A percentile compares a stretch with the other conserved stretches of the same genome.
Evolutionary conservation across 2,329 filamentous ascomycete species (phyloP).

Genomic region (Penicillium sp.): DNA sequence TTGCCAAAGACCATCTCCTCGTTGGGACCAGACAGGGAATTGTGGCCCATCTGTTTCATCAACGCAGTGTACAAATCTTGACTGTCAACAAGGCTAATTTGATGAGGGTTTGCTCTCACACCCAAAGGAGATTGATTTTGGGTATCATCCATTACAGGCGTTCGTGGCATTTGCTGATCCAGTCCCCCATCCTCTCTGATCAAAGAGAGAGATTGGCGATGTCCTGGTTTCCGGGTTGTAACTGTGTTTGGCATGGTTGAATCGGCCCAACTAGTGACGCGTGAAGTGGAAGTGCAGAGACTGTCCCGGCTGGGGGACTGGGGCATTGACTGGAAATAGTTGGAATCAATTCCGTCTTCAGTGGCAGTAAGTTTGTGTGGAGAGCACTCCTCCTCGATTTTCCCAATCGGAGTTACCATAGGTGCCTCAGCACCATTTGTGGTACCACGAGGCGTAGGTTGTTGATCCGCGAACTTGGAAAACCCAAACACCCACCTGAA

Average conservation of each 20-base stretch:
- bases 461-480: conserved; percentile 22
- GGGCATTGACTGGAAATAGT: conserved; percentile 23
- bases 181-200: conserved; percentile 44
- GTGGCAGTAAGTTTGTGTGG: neutral
- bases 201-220: conserved; percentile 43
- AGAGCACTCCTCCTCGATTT: neutral
- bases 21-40: conserved; percentile 16
- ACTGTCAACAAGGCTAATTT: conserved; percentile 34
- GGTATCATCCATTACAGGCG: neutral
- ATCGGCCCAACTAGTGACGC: conserved; percentile 52
- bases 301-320: conserved; percentile 35
- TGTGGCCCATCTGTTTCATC: conserved; percentile 41
- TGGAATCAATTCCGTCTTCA: neutral
- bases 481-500: conserved; percentile 44
- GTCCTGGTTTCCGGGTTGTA: conserved; percentile 32
- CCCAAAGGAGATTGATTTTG: conserved; percentile 18
- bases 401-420: neutral
- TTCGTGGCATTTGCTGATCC: conserved; percentile 15
- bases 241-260: conserved; percentile 47
- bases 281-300: conserved; percentile 40
- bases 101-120: conserved; percentile 13
- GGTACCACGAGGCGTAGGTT: neutral
- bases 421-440: neutral
- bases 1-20: conserved; percentile 31
- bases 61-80: conserved; percentile 47